These are phyloP conservation scores for Amanita inopinata DNA, from an alignment of 768 basidiomycete species.

Conservation along the genomic window DNA sequence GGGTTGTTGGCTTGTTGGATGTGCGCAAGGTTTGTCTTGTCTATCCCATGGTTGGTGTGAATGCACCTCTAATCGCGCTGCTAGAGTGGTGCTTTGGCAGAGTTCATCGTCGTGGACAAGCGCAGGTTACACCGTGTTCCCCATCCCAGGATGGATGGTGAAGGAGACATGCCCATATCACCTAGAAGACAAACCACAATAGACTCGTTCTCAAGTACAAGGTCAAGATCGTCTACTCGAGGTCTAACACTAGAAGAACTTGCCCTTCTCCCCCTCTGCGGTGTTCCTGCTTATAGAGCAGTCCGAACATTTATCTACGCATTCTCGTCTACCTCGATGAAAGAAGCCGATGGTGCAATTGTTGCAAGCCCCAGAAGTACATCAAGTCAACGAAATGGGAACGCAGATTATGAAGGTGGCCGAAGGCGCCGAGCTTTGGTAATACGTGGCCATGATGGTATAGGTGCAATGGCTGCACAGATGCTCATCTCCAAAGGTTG, in stretches of 20 bases:
- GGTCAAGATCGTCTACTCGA: conserved; percentile 7
- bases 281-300: conserved; percentile 75
- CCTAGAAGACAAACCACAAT: conserved; percentile 11
- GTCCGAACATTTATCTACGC: conserved; percentile 56
- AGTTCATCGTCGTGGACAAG: conserved; percentile 79
- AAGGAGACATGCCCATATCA: conserved; percentile 1
- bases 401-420: conserved; percentile 16
- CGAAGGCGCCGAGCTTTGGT: conserved; percentile 40
- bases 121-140: conserved; percentile 69
- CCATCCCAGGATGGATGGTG: conserved; percentile 35
- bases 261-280: conserved; percentile 70
- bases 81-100: conserved; percentile 65
- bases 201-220: conserved; percentile 14
- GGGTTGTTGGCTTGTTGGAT: conserved; percentile 78
- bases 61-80: conserved; percentile 29
- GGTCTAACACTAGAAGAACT: conserved; percentile 56
- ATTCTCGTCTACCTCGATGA: conserved; percentile 20
- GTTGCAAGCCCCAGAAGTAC: conserved; percentile 2
- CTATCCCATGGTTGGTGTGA: conserved; percentile 7
- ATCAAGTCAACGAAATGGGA: background rate
- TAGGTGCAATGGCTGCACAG: conserved; percentile 69
- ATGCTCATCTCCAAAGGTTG: conserved; percentile 65
- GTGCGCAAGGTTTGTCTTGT: conserved; percentile 57
- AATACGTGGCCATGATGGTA: conserved; percentile 63
- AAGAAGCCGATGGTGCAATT: background rate